Evolutionary conservation across 768 basidiomycete species (phyloP), one percentile per base, ranked within the genome.

Genomic region (Xerocomellus amylosporus): DNA sequence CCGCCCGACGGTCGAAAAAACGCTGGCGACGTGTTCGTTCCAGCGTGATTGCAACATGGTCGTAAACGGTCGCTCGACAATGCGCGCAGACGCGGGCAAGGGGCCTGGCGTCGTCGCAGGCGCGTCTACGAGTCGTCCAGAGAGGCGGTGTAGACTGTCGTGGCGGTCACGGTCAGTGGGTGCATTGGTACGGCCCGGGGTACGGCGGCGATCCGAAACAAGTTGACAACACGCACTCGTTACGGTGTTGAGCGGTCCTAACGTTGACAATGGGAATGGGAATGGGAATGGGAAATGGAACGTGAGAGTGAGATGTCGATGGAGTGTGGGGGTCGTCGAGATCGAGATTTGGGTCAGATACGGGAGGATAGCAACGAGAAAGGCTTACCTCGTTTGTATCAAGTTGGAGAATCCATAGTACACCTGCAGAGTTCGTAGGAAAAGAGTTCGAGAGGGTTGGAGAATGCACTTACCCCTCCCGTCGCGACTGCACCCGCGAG

Each of bases 381-480:
- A 13, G 13, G 15, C 34, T 17, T n/a, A 49, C 86, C 77, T 76
- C 42, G 79, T 78, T 46, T 80, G 77, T 45, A 87, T 84, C 67
- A 86, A 64, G 61, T 78, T 82, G 3, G 85, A 87, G 64, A 87
- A 84, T 22, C 84, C 86, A 67, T 87, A 87, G 70, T 87, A 88
- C 6, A 86, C 75, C 85, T 85, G 57, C 22, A 20, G 36, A 8
- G n/a, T 47, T 24, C 4, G 24, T 24, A 24, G 24, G 24, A 4
- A 24, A 26, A 37, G 33, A 12, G 33, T 45, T 17, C 33, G n/a
- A 42, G n/a, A n/a, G n/a, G n/a, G 24, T 14, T 28, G 22, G 39
- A 41, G 22, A 9, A 31, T 44, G 37, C n/a, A 54, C 73, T 63
- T 68, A 83, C 86, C 58, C 86, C 86, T 50, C 86, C 85, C 34